Base-by-base conservation (phyloP, 495 filamentous ascomycete genomes). In the Aspergillus taichungensis region DNA sequence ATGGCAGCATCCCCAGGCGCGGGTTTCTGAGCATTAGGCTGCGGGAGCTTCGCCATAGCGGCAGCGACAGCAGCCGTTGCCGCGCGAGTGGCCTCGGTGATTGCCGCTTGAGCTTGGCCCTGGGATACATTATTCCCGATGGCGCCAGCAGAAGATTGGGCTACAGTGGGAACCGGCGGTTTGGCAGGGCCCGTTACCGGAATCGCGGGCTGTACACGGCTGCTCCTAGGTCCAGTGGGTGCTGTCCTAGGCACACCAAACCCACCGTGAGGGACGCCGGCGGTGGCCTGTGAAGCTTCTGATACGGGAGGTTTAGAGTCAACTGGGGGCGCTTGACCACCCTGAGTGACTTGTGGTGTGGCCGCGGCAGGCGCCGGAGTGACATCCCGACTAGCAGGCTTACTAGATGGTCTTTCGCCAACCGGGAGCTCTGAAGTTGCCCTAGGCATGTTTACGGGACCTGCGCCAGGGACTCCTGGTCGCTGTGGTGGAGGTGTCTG, bases 61-160 rank as follows among this genome's bases (percentile, higher is more conserved):
- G 83, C 83, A 32, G 88, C 88, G 40, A 95, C 90, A 28, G 88
- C 89, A 37, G 84, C 86, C 34, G 81, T 84, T 6, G 89, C 89
- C 33, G 84, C 85, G 53, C 84, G 80, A 6, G 87, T 91, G 3
- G 88, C 87, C 61, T 89, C 85, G 40, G 77, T 78, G 42, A 77
- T 66, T 3, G 66, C 60, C 13, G 58, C 54, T 27, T 66, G 64
- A 36, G 57, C 57, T 36, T 60, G 60, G 8, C 66, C 52, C 37
- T 59, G 60, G 12, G 61, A 60, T 13, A 52, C 57, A n/a, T 57
- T 55, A 35, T 66, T 59, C 10, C 57, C 55, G 6, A 56, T 47
- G 42, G 68, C 49, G 32, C 60, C 52, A 30, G 52, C 53, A 49
- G 61, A 50, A 18, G 55, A 55, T 47, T 58, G 64, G 32, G 59